Evolutionary conservation across 768 basidiomycete genomes (phyloP), one percentile per base, ranked within the genome.

Genomic region (Leccinum fibrillosum): DNA sequence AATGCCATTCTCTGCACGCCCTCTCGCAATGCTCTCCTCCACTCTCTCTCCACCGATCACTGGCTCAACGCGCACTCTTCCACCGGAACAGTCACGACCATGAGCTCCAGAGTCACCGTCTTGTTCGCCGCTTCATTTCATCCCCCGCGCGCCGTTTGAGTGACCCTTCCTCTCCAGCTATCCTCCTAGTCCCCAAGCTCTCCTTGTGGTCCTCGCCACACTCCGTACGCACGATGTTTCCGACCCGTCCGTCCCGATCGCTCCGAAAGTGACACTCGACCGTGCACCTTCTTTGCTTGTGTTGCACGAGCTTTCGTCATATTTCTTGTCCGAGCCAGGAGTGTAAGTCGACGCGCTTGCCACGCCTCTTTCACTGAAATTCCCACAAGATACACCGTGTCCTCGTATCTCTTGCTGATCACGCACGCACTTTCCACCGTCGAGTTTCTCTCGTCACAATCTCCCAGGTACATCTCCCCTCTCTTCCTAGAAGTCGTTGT

Each of bases 231-330:
- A 72, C 30, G 59, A 72, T 11, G 47, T 45, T 15, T 67, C 67
- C 26, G 53, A 65, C 25, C 25, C 64, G 9, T 49, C 67, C 17
- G 54, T 62, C 32, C 60, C 68, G 13, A 56, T 73, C 39, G 64
- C 70, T 19, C 56, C 66, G 2, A 74, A 74, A 54, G 72, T 74
- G 26, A 74, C 74, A 2, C 67, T 80, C 15, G 71, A 74, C 11
- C 63, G 65, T 35, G 62, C 76, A 1, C 85, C 86, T 4, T 74
- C 76, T 32, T 69, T 88, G n/a, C 61, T 89, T 21, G 75, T 90
- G 32, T 66, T 90, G 17, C 78, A 81, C 51, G 87, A 89, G 59
- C 77, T 78, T 0, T 88, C 87, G 3, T 65, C 73, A 7, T 88
- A 85, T 68, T 84, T 88, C 57, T 51, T 70, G 32, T 51, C 62